Evolutionary conservation across 75 land plant species (phyloP).

Genomic region (Ceratopteris richardii): DNA sequence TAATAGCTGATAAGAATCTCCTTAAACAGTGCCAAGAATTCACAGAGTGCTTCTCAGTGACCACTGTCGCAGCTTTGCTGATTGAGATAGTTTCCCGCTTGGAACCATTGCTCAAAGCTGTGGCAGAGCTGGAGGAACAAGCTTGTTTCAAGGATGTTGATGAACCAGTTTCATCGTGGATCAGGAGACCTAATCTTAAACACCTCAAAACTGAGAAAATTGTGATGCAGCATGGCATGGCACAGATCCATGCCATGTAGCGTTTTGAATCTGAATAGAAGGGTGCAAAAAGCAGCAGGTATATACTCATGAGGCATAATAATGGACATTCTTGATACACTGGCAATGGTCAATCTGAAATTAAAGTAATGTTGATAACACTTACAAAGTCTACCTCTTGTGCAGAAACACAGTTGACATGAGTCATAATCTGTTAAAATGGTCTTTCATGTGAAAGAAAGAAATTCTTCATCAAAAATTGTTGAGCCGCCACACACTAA

Average conservation of each 20-base stretch:
- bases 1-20: background rate
- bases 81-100: constrained; percentile 1
- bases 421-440: too few relatives aligned
- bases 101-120: background rate
- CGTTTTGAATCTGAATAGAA: too few relatives aligned
- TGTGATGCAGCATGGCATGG: background rate
- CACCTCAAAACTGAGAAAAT: background rate
- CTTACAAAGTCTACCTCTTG: too few relatives aligned
- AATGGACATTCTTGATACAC: too few relatives aligned
- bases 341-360: too few relatives aligned
- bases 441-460: too few relatives aligned
- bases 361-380: too few relatives aligned
- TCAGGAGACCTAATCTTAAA: background rate
- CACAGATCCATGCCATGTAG: background rate
- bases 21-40: background rate
- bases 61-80: background rate
- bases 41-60: background rate
- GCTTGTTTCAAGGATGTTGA: constrained; percentile 4
- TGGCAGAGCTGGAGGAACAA: background rate
- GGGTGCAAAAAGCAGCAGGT: too few relatives aligned
- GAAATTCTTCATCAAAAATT: too few relatives aligned
- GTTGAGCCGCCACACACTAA: too few relatives aligned
- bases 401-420: too few relatives aligned
- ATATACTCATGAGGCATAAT: too few relatives aligned
- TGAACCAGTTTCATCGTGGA: background rate